These are phyloP conservation scores for Xylaria sp. DNA, from an alignment of 2,329 filamentous ascomycete genomes.

Conservation along the genomic window DNA sequence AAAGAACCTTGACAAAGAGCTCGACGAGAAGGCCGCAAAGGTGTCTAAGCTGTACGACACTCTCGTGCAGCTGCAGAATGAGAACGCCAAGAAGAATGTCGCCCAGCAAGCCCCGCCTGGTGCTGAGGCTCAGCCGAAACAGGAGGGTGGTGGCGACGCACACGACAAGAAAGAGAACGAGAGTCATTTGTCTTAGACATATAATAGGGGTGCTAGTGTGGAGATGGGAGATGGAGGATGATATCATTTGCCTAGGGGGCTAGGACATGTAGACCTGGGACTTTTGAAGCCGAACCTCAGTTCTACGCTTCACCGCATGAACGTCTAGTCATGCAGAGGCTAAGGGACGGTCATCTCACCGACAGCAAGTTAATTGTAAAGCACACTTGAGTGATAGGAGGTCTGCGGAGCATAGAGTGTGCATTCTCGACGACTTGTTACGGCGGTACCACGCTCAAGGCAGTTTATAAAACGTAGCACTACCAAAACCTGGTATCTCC, in stretches of 20 bases:
- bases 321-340: neutral
- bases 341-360: neutral
- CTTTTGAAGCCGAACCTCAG: neutral
- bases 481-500: neutral
- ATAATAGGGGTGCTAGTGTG: neutral
- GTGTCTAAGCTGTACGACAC: constrained; percentile 52
- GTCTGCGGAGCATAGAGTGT: neutral
- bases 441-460: neutral
- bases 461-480: neutral
- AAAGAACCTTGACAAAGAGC: constrained; percentile 50
- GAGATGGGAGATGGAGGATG: neutral
- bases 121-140: constrained; percentile 16
- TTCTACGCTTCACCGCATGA: neutral
- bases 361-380: neutral
- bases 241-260: neutral
- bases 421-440: neutral
- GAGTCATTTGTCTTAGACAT: neutral
- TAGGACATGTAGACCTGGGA: neutral
- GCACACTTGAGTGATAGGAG: neutral
- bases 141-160: neutral
- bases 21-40: constrained; percentile 52
- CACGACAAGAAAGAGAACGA: constrained; percentile 10
- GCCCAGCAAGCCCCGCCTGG: constrained; percentile 9
- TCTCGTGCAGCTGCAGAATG: constrained; percentile 45
- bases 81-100: constrained; percentile 4